Percentiles rank a stretch among this genome's conserved stretches.
Evolutionary conservation across 257 asterid genomes (phyloP).

Genomic region (Petunia secreta): DNA sequence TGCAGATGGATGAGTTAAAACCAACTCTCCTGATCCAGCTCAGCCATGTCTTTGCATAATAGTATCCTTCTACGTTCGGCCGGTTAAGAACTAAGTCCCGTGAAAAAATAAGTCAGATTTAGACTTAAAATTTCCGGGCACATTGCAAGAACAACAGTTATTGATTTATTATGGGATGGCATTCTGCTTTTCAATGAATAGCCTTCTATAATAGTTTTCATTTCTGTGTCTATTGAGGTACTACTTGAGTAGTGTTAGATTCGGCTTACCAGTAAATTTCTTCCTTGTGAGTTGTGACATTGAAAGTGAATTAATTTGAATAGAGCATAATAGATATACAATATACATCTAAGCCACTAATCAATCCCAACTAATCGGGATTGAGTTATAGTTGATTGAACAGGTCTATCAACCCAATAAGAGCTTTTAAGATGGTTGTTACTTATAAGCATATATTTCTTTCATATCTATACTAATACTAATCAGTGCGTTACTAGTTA

Average conservation of each 20-base stretch:
- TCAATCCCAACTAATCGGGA: background rate
- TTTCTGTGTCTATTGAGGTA: background rate
- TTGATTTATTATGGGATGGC: background rate
- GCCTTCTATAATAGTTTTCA: conserved; percentile 8
- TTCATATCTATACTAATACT: background rate
- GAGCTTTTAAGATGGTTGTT: background rate
- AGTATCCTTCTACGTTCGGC: background rate
- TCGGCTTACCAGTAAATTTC: background rate
- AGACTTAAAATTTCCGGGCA: background rate
- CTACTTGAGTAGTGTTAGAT: background rate
- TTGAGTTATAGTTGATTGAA: conserved; percentile 4
- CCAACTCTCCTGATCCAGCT: background rate
- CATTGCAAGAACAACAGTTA: background rate
- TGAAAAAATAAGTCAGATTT: background rate
- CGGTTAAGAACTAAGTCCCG: background rate
- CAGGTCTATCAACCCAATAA: background rate
- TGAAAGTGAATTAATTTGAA: background rate
- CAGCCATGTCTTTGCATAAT: background rate
- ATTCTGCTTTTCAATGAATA: background rate
- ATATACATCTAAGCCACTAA: background rate
- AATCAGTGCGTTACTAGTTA: too few species aligned
- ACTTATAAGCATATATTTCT: background rate
- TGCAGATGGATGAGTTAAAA: conserved; percentile 44
- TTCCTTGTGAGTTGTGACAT: background rate
- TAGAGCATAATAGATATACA: background rate